Conservation (phyloP, 805 yeast genomes). For the Pichia occidentalis region DNA sequence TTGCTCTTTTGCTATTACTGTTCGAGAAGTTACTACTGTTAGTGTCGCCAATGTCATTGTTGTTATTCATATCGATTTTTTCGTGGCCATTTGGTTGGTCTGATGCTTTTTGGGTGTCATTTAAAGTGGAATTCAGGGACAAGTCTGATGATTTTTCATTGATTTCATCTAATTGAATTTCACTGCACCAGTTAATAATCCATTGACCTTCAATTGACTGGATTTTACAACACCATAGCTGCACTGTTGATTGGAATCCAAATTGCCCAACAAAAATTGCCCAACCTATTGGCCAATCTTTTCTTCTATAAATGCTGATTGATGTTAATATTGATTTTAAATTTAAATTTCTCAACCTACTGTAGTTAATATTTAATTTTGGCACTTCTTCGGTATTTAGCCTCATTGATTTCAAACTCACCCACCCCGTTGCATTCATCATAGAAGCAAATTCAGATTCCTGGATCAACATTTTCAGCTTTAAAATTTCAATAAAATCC, state of each 20-base stretch:
- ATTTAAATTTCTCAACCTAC: conserved; percentile 21
- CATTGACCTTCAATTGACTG: conserved; percentile 46
- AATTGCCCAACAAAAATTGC: conserved; percentile 37
- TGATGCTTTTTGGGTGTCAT: neutral
- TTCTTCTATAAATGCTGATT: conserved; percentile 37
- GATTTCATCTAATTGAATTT: conserved; percentile 15
- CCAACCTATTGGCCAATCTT: conserved; percentile 55
- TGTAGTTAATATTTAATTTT: conserved; percentile 33
- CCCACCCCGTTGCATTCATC: conserved; percentile 65
- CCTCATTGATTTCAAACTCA: conserved; percentile 46
- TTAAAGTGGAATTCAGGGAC: neutral
- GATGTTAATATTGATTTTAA: conserved; percentile 20
- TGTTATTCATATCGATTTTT: neutral
- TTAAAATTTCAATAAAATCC: conserved; percentile 33
- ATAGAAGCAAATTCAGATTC: conserved; percentile 47
- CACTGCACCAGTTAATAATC: conserved; percentile 46
- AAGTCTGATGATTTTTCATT: conserved; percentile 2
- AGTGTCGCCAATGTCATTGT: neutral
- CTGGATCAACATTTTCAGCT: conserved; percentile 43
- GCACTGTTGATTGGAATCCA: conserved; percentile 32
- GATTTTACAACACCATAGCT: conserved; percentile 50
- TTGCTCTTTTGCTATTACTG: too few relatives aligned
- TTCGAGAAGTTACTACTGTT: too few relatives aligned
- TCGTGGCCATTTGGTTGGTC: neutral
- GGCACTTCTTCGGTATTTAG: conserved; percentile 42